phyloP scores from a whole-genome alignment of 2,329 filamentous ascomycete species.

The Alternaria sp. region DNA sequence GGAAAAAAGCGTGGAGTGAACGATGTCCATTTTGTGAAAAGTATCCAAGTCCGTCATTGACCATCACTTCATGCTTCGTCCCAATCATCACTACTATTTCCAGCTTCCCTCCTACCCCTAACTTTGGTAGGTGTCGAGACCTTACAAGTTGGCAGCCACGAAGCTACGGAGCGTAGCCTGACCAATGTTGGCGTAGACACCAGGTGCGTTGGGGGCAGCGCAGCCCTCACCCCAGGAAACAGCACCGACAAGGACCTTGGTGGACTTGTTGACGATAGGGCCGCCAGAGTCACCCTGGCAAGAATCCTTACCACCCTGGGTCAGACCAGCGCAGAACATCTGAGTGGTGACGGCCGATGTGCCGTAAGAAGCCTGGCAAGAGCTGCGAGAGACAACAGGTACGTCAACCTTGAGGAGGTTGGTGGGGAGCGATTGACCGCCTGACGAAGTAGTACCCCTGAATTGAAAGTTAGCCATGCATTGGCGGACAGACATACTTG shows the following conservation, averaged over 20 bases:
- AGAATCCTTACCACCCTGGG: conserved; percentile 41
- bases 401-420: conserved; percentile 40
- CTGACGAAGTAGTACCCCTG: conserved; percentile 1
- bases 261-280: conserved; percentile 31
- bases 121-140: not conserved
- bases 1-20: not conserved
- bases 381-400: conserved; percentile 35
- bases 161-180: conserved; percentile 1
- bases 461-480: not conserved
- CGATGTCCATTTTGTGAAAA: not conserved
- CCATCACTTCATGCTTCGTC: not conserved
- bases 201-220: conserved; percentile 29
- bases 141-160: conserved; percentile 1
- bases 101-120: not conserved
- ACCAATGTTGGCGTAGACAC: conserved; percentile 37
- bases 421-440: conserved; percentile 9
- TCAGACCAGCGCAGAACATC: conserved; percentile 40
- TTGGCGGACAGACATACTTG: not conserved
- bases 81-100: not conserved
- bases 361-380: conserved; percentile 33
- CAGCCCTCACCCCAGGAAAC: conserved; percentile 29
- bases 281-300: conserved; percentile 46
- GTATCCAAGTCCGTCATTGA: not conserved
- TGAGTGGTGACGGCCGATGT: conserved; percentile 27
- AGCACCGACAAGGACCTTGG: conserved; percentile 13